These are phyloP conservation scores for Amanita rimosa DNA, from an alignment of 768 basidiomycete genomes.

Conservation along the genomic window DNA sequence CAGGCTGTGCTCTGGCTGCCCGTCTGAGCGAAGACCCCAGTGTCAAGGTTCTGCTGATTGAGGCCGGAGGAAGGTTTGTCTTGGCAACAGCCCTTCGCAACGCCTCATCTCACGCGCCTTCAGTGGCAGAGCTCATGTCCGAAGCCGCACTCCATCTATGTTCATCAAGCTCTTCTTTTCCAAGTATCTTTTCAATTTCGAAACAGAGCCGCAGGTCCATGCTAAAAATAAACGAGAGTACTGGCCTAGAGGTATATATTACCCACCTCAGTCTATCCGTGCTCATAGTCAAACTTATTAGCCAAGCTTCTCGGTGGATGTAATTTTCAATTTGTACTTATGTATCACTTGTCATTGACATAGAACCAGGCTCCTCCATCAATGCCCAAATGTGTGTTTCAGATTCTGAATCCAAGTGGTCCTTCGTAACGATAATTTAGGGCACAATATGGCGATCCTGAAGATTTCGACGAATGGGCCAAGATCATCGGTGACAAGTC, in stretches of 20 bases:
- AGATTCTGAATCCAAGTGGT: not conserved
- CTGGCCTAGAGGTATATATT: constrained; percentile 53
- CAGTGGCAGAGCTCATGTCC: constrained; percentile 32
- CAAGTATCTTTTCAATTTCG: constrained; percentile 40
- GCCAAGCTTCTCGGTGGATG: constrained; percentile 68
- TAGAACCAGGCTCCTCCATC: constrained; percentile 40
- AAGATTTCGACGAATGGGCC: constrained; percentile 62
- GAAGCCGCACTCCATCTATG: constrained; percentile 32
- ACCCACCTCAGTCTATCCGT: not conserved
- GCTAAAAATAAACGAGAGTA: constrained; percentile 35
- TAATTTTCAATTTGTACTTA: constrained; percentile 19
- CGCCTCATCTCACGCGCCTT: not conserved
- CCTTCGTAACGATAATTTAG: constrained; percentile 14
- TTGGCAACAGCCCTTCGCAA: not conserved
- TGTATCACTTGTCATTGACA: not conserved
- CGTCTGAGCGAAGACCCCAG: constrained; percentile 45
- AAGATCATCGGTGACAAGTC: constrained; percentile 36
- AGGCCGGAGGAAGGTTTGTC: constrained; percentile 50
- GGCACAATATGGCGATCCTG: constrained; percentile 57
- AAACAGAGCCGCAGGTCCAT: constrained; percentile 43
- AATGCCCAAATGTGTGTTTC: constrained; percentile 41
- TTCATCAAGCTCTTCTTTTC: constrained; percentile 31
- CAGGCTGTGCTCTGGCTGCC: constrained; percentile 51
- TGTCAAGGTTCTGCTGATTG: constrained; percentile 43
- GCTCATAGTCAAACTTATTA: constrained; percentile 12